These are phyloP conservation scores for Entelexis paramagnoliae DNA, from an alignment of 1,139 yeast genomes.

Conservation along the genomic window DNA sequence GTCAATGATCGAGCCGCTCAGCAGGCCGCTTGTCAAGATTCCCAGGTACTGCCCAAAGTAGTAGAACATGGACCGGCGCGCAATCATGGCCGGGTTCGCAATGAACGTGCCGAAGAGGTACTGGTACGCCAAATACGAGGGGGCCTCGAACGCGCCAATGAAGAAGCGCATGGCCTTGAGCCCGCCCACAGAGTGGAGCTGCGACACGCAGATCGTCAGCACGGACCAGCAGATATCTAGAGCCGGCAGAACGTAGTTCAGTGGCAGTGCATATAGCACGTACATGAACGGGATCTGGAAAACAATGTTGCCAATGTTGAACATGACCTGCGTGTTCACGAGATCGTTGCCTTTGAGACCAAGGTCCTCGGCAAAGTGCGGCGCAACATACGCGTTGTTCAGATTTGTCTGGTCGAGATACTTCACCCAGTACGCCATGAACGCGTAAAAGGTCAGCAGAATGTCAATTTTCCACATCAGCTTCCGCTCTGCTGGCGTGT, in stretches of 20 bases:
- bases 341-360: slow-evolving; percentile 56
- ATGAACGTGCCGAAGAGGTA: slow-evolving; percentile 28
- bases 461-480: slow-evolving; percentile 54
- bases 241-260: slow-evolving; percentile 45
- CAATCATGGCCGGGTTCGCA: slow-evolving; percentile 22
- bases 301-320: slow-evolving; percentile 47
- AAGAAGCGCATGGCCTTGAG: slow-evolving; percentile 48
- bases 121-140: slow-evolving; percentile 22
- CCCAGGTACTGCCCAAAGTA: slow-evolving; percentile 33
- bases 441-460: slow-evolving; percentile 47
- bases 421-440: slow-evolving; percentile 62
- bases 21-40: slow-evolving; percentile 47
- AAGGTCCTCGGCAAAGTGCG: slow-evolving; percentile 26
- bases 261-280: slow-evolving; percentile 37
- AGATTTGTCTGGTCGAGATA: slow-evolving; percentile 47
- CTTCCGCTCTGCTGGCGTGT: slow-evolving; percentile 42
- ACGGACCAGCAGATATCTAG: slow-evolving; percentile 57
- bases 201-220: slow-evolving; percentile 46
- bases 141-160: slow-evolving; percentile 46
- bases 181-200: slow-evolving; percentile 40
- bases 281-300: slow-evolving; percentile 42
- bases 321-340: slow-evolving; percentile 52
- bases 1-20: slow-evolving; percentile 46
- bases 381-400: slow-evolving; percentile 27
- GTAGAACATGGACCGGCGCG: slow-evolving; percentile 30